These are phyloP conservation scores for Gynandropsis gynandra DNA, from an alignment of 345 rosid species.

Conservation along the genomic window DNA sequence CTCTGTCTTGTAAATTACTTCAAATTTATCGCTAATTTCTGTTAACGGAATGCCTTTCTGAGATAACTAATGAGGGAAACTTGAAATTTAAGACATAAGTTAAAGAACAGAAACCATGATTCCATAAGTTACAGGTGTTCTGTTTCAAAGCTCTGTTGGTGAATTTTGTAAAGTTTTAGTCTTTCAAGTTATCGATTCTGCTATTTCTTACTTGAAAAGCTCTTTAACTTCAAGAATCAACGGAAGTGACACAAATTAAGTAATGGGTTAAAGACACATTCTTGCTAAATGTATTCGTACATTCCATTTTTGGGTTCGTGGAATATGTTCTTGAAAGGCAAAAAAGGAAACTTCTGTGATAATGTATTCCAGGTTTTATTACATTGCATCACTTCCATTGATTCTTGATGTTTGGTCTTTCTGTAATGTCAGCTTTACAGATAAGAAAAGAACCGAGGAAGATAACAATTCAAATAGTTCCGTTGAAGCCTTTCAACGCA, in stretches of 20 bases:
- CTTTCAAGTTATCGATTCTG: not conserved
- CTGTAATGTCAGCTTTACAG: conserved; percentile 61
- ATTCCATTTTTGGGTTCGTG: conserved; percentile 10
- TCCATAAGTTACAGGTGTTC: conserved; percentile 19
- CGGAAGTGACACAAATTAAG: conserved; percentile 5
- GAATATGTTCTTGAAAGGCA: conserved; percentile 9
- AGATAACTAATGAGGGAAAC: conserved; percentile 7
- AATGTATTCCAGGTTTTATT: no score
- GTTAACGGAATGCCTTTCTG: conserved; percentile 28
- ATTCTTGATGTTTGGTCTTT: conserved; percentile 27
- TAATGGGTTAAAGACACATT: conserved; percentile 30
- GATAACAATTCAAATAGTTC: conserved; percentile 36
- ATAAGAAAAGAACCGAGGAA: conserved; percentile 46
- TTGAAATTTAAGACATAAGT: conserved; percentile 13
- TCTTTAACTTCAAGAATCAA: no score
- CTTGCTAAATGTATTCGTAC: conserved; percentile 26
- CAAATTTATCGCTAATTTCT: conserved; percentile 26
- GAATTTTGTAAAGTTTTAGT: not conserved
- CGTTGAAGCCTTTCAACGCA: conserved; percentile 41
- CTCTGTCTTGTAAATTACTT: conserved; percentile 18
- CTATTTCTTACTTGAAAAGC: not conserved
- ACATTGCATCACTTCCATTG: conserved; percentile 15
- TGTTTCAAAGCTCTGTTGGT: not conserved
- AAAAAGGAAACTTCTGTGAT: conserved; percentile 16
- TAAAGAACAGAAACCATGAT: not conserved